phyloP scores from a whole-genome alignment of 805 yeast species.

The Hanseniaspora nectarophila region DNA sequence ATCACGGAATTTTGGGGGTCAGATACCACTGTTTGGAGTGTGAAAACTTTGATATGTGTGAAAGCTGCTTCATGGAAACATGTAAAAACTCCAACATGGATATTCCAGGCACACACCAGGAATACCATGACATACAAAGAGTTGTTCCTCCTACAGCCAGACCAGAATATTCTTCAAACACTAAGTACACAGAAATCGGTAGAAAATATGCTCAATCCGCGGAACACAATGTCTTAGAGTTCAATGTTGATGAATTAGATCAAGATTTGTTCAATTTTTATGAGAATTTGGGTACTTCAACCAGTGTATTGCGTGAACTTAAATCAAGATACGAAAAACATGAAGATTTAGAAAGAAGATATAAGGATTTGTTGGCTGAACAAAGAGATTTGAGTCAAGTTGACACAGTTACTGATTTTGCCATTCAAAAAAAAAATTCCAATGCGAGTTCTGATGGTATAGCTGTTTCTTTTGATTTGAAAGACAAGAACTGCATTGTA shows the following conservation, averaged over 20 bases:
- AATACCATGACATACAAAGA: conserved; percentile 4
- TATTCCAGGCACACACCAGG: not conserved
- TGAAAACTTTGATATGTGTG: conserved; percentile 40
- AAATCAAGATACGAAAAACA: conserved; percentile 19
- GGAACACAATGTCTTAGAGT: not conserved
- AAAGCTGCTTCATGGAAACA: conserved; percentile 21
- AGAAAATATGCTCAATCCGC: not conserved
- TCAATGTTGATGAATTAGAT: conserved; percentile 20
- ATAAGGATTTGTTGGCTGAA: not conserved
- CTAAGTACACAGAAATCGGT: not conserved
- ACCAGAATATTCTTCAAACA: not conserved
- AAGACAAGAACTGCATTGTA: conserved; percentile 8
- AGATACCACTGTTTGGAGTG: conserved; percentile 41
- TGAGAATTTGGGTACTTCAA: conserved; percentile 17
- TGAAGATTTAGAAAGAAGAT: not conserved
- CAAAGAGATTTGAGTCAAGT: not conserved
- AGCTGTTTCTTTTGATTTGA: conserved; percentile 6
- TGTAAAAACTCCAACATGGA: not conserved
- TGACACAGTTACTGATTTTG: too few species aligned
- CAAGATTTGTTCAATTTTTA: conserved; percentile 22
- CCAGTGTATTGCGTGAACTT: conserved; percentile 16
- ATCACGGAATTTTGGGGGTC: conserved; percentile 25
- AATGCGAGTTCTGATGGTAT: conserved; percentile 1
- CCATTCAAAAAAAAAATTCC: too few species aligned
- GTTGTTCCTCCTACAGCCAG: not conserved